Evolutionary conservation across 2,329 filamentous ascomycete species (phyloP), one percentile per base, ranked within the genome.

Genomic region (Paradendryphiella salina): DNA sequence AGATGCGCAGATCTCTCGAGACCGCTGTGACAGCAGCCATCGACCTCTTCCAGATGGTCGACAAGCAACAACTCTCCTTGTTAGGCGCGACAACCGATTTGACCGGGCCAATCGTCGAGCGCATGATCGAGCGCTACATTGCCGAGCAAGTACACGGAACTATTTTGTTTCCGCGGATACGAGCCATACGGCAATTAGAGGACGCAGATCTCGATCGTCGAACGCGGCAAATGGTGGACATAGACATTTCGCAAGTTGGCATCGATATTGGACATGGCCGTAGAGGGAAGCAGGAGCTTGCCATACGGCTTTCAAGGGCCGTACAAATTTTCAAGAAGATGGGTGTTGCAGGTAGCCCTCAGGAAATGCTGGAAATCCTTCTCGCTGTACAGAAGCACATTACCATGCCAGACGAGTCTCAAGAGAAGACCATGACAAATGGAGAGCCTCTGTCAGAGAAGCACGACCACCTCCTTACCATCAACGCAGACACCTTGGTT

Each of bases 211-310:
- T 99, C 5, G 93, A 97, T 69, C 84, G 85, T 20, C 91, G 94
- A 67, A 94, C 96, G 47, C 85, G 89, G 34, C 90, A 96, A 70
- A 97, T 97, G 90, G 85, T 90, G 64, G 89, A 87, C 64, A 86
- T 99, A 48, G 94, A 99, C 72, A 88, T 99, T 45, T 94, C 91
- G 1, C 94, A 99, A 73, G 85, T 99, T 13, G 94, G 94, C 0
- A 91, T 99, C 44, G 80, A 84, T 3, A 89, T 96, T 37, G 88
- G 92, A 52, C 88, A 88, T 36, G 90, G 90, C 0, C 82, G 82
- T 45, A 82, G 81, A 60, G 89, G 86, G 28, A 97, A 96, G 68
- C 85, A 90, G 56, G 88, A 94, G 63, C 80, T 99, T 23, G 85
- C 89, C 3, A 80, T 86, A 18, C 84, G 91, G 42, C 80, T 99